Evolutionary conservation across 352 stramenopile genomes (phyloP), one percentile per base, ranked within the genome.

Genomic region (Globisporangium barbulae): DNA sequence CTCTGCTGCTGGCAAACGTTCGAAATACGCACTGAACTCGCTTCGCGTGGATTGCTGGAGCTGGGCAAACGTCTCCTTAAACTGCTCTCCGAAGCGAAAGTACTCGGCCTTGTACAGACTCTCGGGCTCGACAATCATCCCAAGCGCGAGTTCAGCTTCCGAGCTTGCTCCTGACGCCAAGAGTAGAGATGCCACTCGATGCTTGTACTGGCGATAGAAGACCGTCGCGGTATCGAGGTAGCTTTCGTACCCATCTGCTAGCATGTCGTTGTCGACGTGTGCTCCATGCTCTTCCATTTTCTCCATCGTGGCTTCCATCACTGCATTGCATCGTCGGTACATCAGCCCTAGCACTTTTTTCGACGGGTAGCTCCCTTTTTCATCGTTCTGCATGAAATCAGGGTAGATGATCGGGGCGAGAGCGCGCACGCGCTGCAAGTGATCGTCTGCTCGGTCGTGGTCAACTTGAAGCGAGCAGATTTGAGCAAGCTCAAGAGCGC

Each of bases 331-430:
- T 21, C 81, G 77, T 0, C 85, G 87, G 64, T 84, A 93, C 73
- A 95, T 82, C 30, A 88, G 78, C 3, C 87, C 87, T 8, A 94
- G 65, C 41, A 91, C 71, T 45, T 92, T 92, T 30, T 68, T 76
- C 4, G 87, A 95, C 58, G 70, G 71, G 53, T 94, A 93, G 19
- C 65, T 78, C 0, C 70, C 65, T 22, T 90, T 90, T 12, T 89
- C 77, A 7, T 66, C 72, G 45, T 90, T 94, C 35, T 84, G 68
- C 85, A 95, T 89, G 54, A 94, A 95, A 41, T 94, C 87, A 2
- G 87, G 84, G 50, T 93, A 95, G 31, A 71, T 72, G 21, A 74
- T 78, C 7, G 82, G 78, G 13, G 78, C 72, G 7, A 83, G 62
- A 1, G 70, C 62, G n/a, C 73, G 78, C 2, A 91, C 82, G 42